A percentile compares a stretch with the other conserved stretches of the same genome.
These are phyloP conservation scores for Petunia hybrid DNA, from an alignment of 305 asterid species.

Conservation along the genomic window DNA sequence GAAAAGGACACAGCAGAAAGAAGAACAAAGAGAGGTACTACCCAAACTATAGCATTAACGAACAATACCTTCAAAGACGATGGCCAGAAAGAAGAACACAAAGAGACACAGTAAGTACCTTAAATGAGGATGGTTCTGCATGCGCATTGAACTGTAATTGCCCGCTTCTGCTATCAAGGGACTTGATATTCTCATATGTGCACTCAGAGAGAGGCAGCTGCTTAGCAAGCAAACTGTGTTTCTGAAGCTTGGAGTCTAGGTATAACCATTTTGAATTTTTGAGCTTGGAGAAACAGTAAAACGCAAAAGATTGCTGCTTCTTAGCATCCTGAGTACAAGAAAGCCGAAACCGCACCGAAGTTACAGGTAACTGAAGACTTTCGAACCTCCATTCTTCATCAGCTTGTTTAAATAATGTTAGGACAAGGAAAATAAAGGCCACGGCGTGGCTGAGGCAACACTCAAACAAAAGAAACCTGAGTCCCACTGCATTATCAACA, in stretches of 20 bases:
- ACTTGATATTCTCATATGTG: constrained; percentile 79
- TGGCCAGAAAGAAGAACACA: not conserved
- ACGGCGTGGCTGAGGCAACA: constrained; percentile 81
- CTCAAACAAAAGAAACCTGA: constrained; percentile 74
- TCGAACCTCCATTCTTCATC: constrained; percentile 52
- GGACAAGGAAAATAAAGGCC: constrained; percentile 65
- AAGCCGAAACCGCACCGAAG: constrained; percentile 78
- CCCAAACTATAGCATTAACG: not conserved
- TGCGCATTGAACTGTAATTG: constrained; percentile 45
- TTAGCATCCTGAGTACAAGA: constrained; percentile 59
- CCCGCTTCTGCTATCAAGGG: constrained; percentile 55
- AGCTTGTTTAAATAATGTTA: constrained; percentile 62
- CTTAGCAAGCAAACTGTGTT: constrained; percentile 64
- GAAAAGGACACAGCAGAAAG: constrained; percentile 19
- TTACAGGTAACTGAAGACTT: constrained; percentile 68
- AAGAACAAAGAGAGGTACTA: constrained; percentile 10
- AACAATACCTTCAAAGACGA: constrained; percentile 17
- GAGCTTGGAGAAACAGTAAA: constrained; percentile 70
- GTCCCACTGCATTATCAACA: constrained; percentile 77
- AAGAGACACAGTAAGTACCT: constrained; percentile 52
- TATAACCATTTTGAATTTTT: constrained; percentile 66
- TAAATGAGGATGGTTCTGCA: constrained; percentile 46
- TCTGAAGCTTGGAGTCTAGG: constrained; percentile 73
- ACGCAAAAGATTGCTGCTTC: constrained; percentile 70
- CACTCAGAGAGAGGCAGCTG: constrained; percentile 79